Conservation (phyloP, 2,329 filamentous ascomycete species). For the Aspergillus tamarii region DNA sequence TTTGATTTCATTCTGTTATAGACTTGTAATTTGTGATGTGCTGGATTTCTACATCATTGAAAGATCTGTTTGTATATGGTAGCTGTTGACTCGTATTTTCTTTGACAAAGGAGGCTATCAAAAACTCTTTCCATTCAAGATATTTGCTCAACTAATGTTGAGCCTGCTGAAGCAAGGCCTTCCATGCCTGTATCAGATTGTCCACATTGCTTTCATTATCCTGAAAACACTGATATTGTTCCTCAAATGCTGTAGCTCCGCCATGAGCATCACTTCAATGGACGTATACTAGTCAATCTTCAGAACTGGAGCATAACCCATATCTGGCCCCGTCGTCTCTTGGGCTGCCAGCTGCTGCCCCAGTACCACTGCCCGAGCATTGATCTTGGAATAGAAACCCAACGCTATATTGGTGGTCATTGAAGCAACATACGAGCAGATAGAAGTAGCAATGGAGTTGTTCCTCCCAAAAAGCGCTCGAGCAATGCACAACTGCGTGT, state of each 20-base stretch:
- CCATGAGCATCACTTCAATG: neutral
- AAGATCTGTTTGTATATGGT: no score
- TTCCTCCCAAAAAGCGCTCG: conserved; percentile 1
- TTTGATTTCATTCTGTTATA: neutral
- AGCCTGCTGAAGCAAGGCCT: no score
- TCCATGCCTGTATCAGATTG: no score
- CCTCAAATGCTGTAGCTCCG: neutral
- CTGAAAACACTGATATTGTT: neutral
- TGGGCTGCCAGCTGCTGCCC: conserved; percentile 12
- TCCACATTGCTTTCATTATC: neutral
- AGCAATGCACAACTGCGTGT: conserved; percentile 10
- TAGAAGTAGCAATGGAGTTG: neutral
- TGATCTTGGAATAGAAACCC: neutral
- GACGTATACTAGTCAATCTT: neutral
- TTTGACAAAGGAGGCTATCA: no score
- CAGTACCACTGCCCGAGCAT: conserved; percentile 7
- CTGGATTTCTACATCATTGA: no score
- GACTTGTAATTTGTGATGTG: neutral
- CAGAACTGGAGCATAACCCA: neutral
- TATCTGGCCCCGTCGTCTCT: conserved; percentile 1
- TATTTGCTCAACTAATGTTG: no score
- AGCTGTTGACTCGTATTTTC: no score
- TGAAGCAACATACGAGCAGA: conserved; percentile 3
- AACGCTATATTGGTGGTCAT: neutral
- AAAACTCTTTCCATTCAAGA: no score